Evolutionary conservation across 2,329 filamentous ascomycete species (phyloP).

Genomic region (Epichloe brachyelytri): DNA sequence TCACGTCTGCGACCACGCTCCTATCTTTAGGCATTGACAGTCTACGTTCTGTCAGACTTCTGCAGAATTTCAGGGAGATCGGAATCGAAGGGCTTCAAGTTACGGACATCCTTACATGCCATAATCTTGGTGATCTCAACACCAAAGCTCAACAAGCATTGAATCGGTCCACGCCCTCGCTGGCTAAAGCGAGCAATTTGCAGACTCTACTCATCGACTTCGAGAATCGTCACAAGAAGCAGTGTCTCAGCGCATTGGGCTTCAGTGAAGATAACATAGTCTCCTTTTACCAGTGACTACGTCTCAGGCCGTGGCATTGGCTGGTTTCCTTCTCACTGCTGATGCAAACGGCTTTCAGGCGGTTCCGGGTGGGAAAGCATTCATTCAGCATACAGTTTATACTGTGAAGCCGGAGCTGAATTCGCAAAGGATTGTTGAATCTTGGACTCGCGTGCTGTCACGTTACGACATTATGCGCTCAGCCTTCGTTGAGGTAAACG

Average conservation of each 20-base stretch:
- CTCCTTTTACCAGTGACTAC: background rate
- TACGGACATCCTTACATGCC: background rate
- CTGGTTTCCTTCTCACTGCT: background rate
- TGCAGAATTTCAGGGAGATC: constrained; percentile 17
- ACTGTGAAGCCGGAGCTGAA: background rate
- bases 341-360: background rate
- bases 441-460: background rate
- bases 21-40: constrained; percentile 18
- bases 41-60: constrained; percentile 20
- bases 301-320: background rate
- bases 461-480: background rate
- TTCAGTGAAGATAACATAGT: background rate
- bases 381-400: background rate
- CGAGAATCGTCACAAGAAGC: background rate
- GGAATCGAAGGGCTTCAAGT: background rate
- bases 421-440: background rate
- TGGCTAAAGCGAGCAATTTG: background rate
- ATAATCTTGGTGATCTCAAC: constrained; percentile 7
- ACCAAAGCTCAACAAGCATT: constrained; percentile 8
- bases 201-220: background rate
- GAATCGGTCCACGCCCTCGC: background rate
- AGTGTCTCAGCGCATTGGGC: background rate
- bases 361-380: background rate
- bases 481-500: constrained; percentile 8
- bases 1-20: background rate